Evolutionary conservation across 169 alveolate genomes (phyloP).

Genomic region (Cryptosporidium sp.): DNA sequence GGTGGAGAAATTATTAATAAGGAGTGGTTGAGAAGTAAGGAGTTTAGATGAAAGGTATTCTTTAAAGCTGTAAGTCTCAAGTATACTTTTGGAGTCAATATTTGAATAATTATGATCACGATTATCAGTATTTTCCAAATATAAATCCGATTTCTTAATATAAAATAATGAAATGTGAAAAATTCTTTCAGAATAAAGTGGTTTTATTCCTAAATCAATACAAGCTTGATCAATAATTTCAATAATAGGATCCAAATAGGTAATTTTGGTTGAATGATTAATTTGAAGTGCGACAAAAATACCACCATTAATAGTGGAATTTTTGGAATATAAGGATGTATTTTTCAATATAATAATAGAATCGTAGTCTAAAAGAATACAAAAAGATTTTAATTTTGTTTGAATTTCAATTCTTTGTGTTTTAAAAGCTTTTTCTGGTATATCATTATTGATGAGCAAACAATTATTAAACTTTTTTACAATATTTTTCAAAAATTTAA

Average conservation of each 20-base stretch:
- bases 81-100: background rate
- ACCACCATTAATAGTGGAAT: slow-evolving; percentile 3
- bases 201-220: slow-evolving; percentile 4
- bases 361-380: background rate
- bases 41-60: background rate
- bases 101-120: background rate
- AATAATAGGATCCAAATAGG: slow-evolving; percentile 25
- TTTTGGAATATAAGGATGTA: background rate
- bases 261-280: background rate
- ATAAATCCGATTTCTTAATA: slow-evolving; percentile 7
- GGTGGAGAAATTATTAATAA: background rate
- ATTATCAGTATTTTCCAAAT: background rate
- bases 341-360: slow-evolving; percentile 18
- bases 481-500: background rate
- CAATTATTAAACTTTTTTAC: background rate
- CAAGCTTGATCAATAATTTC: slow-evolving; percentile 1
- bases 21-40: background rate
- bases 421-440: background rate
- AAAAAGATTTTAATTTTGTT: slow-evolving; percentile 3
- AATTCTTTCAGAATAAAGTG: background rate
- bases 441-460: background rate
- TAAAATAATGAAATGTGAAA: slow-evolving; percentile 22
- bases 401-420: slow-evolving; percentile 3
- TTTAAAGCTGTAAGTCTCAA: background rate
- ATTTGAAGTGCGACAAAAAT: background rate